phyloP scores from a whole-genome alignment of 1,139 yeast genomes.

The Zygosaccharomyces pseudobailii region DNA sequence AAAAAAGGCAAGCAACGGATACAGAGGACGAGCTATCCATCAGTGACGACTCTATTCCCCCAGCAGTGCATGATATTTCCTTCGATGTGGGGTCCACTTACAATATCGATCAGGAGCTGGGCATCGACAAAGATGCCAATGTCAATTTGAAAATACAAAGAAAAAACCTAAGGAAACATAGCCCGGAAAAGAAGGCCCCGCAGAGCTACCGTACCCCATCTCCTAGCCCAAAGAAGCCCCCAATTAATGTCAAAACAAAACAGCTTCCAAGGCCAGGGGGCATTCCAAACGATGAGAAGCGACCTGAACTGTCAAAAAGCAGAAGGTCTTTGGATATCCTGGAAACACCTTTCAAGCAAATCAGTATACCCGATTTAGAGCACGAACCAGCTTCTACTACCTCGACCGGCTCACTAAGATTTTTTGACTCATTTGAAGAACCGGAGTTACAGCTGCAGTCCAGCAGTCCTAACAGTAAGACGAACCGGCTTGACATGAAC shows the following conservation, averaged over 20 bases:
- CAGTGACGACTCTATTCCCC: constrained; percentile 26
- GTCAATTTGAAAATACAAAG: constrained; percentile 31
- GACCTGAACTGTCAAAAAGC: background rate
- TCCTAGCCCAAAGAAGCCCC: background rate
- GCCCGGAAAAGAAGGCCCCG: background rate
- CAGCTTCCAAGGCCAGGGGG: background rate
- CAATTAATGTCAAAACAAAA: background rate
- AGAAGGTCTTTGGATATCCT: constrained; percentile 22
- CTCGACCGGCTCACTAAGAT: constrained; percentile 22
- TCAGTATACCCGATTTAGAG: constrained; percentile 28
- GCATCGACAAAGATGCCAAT: constrained; percentile 32
- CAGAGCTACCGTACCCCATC: background rate
- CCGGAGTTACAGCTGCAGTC: background rate
- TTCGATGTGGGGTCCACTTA: constrained; percentile 19
- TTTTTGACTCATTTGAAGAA: constrained; percentile 24
- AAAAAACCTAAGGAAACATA: constrained; percentile 21
- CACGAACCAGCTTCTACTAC: constrained; percentile 16
- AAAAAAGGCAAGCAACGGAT: background rate
- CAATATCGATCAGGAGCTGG: constrained; percentile 23
- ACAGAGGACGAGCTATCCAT: constrained; percentile 6
- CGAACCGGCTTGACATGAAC: constrained; percentile 15
- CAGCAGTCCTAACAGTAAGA: constrained; percentile 1
- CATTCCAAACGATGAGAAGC: background rate
- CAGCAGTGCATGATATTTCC: constrained; percentile 29
- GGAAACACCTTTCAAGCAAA: constrained; percentile 28